Evolutionary conservation across 768 basidiomycete genomes (phyloP).

Genomic region (Boletus pseudo-olivaceus): DNA sequence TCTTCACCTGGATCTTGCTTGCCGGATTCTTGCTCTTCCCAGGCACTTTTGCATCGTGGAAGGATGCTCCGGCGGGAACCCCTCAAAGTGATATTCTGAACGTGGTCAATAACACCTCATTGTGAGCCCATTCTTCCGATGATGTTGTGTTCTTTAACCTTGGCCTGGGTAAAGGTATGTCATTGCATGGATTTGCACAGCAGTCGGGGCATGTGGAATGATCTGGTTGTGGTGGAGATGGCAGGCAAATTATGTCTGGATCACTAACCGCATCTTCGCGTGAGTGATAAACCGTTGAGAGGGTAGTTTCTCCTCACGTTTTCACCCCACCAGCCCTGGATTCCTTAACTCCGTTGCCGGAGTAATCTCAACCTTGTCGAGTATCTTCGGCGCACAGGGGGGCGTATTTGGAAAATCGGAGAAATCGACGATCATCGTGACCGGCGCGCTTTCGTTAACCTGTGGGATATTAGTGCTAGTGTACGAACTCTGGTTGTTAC

Average conservation of each 20-base stretch:
- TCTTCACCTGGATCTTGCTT: constrained; percentile 62
- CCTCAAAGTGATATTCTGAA: constrained; percentile 34
- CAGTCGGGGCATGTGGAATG: constrained; percentile 52
- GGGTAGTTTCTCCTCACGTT: not conserved
- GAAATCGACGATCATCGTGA: constrained; percentile 48
- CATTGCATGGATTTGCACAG: constrained; percentile 53
- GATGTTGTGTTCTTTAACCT: constrained; percentile 1
- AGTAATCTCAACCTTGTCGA: constrained; percentile 51
- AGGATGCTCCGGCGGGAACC: constrained; percentile 21
- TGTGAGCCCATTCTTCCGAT: constrained; percentile 35
- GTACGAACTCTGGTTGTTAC: constrained; percentile 45
- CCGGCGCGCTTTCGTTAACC: constrained; percentile 36
- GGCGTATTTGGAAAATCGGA: constrained; percentile 43
- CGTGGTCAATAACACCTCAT: constrained; percentile 40
- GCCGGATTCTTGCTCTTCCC: constrained; percentile 64
- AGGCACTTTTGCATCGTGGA: constrained; percentile 53
- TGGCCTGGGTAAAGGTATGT: constrained; percentile 38
- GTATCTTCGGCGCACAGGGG: constrained; percentile 47
- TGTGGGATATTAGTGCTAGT: constrained; percentile 39
- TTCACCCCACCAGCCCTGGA: constrained; percentile 42
- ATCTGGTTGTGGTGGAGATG: constrained; percentile 58
- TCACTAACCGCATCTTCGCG: constrained; percentile 55
- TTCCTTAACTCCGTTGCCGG: constrained; percentile 55
- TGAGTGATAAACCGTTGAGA: constrained; percentile 27
- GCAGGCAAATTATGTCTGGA: constrained; percentile 57